phyloP scores from a whole-genome alignment of 1,139 yeast species.

The Candida smagusa region DNA sequence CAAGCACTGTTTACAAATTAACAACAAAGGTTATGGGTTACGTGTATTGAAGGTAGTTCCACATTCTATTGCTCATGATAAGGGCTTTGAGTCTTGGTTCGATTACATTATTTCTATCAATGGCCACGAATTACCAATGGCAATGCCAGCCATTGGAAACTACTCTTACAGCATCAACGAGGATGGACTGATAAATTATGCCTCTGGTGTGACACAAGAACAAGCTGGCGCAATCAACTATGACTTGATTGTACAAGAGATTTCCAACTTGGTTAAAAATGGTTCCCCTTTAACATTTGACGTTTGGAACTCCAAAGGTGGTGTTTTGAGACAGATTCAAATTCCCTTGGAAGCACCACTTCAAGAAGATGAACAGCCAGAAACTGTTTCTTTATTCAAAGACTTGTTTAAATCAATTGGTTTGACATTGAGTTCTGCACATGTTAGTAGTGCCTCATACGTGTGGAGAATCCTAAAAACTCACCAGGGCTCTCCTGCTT shows the following conservation, averaged over 20 bases:
- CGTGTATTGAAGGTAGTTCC: conserved; percentile 41
- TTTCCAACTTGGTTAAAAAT: conserved; percentile 31
- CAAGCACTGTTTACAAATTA: conserved; percentile 37
- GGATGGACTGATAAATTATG: conserved; percentile 43
- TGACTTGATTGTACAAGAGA: conserved; percentile 33
- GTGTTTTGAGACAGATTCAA: conserved; percentile 51
- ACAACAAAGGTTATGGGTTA: conserved; percentile 44
- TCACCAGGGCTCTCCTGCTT: conserved; percentile 80
- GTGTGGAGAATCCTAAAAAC: conserved; percentile 86
- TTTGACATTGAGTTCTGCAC: conserved; percentile 70
- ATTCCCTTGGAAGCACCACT: conserved; percentile 33
- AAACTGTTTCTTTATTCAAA: conserved; percentile 19
- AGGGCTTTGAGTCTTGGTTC: conserved; percentile 73
- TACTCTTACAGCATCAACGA: conserved; percentile 37
- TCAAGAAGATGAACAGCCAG: conserved; percentile 8
- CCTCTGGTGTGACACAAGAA: conserved; percentile 32
- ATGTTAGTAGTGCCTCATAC: conserved; percentile 69
- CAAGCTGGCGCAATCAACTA: conserved; percentile 38
- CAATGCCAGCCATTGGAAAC: conserved; percentile 30
- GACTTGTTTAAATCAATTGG: conserved; percentile 48
- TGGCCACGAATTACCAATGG: conserved; percentile 66
- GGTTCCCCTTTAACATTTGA: conserved; percentile 48
- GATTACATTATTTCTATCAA: conserved; percentile 80
- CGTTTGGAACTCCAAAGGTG: conserved; percentile 92
- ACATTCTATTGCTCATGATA: conserved; percentile 35